Evolutionary conservation across 306 rosid species (phyloP).

Genomic region (Vigna angularis): DNA sequence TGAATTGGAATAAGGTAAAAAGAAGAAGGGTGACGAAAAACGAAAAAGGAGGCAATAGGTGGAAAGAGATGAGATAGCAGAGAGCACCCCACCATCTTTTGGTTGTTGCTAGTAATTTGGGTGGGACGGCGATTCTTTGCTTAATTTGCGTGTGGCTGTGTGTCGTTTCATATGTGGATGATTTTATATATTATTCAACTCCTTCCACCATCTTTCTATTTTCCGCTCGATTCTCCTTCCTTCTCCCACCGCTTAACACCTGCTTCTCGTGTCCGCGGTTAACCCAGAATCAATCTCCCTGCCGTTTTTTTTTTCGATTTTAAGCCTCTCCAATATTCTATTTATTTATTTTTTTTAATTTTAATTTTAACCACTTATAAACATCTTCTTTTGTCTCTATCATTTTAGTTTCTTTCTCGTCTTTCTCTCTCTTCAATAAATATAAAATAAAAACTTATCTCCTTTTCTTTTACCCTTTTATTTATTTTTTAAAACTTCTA

Average conservation of each 20-base stretch:
- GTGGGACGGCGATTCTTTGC: conserved; percentile 30
- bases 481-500: background rate
- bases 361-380: too few species aligned
- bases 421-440: background rate
- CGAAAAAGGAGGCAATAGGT: background rate
- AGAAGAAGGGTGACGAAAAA: background rate
- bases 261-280: too few species aligned
- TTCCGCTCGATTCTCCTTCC: conserved; percentile 25
- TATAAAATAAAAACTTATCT: background rate
- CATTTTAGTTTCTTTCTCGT: background rate
- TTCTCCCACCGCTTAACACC: background rate
- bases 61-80: background rate
- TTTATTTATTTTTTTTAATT: background rate
- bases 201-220: conserved; percentile 37
- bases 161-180: conserved; percentile 2
- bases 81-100: conserved; percentile 27
- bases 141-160: background rate
- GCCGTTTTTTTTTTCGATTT: background rate
- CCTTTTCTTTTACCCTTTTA: background rate
- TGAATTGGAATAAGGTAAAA: too few species aligned
- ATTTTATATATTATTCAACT: conserved; percentile 19
- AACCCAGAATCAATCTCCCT: too few species aligned
- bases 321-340: too few species aligned
- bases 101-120: conserved; percentile 11
- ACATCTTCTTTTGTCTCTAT: background rate